These are phyloP conservation scores for Onygenales sp. DNA, from an alignment of 2,329 filamentous ascomycete genomes.

Conservation along the genomic window DNA sequence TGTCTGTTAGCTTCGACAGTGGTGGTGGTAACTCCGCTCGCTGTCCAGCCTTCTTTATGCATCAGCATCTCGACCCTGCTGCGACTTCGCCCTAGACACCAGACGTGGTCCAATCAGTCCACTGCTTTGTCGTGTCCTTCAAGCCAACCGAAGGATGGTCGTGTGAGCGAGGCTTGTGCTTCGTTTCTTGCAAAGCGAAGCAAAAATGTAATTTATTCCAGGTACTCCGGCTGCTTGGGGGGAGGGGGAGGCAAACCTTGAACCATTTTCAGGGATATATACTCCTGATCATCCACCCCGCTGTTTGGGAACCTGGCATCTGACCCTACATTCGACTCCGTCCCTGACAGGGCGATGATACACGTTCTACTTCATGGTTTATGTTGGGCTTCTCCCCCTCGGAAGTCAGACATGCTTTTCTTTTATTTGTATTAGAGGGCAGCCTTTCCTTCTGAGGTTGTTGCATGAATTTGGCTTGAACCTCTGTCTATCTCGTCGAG, in stretches of 20 bases:
- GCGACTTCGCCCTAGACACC: not conserved
- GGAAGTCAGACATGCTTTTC: conserved; percentile 1
- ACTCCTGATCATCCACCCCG: not conserved
- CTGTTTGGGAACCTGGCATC: not conserved
- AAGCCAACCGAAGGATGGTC: not conserved
- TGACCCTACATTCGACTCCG: not conserved
- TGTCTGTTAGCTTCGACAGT: too few relatives aligned
- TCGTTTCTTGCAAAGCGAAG: not conserved
- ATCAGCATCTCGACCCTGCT: not conserved
- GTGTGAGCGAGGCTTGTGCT: not conserved
- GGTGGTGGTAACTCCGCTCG: not conserved
- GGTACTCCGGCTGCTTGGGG: not conserved
- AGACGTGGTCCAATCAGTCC: conserved; percentile 4
- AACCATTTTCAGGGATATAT: not conserved
- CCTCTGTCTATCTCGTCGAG: not conserved
- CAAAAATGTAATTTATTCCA: not conserved
- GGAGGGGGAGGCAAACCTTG: not conserved
- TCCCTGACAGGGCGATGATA: not conserved
- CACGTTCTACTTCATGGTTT: not conserved
- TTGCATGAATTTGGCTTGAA: not conserved
- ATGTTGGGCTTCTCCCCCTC: conserved; percentile 1
- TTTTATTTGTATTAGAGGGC: not conserved
- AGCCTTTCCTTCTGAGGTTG: not conserved
- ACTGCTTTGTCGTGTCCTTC: not conserved
- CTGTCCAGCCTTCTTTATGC: not conserved